Base-by-base conservation (phyloP, 2,329 filamentous ascomycete genomes). In the Myotisia sp. region DNA sequence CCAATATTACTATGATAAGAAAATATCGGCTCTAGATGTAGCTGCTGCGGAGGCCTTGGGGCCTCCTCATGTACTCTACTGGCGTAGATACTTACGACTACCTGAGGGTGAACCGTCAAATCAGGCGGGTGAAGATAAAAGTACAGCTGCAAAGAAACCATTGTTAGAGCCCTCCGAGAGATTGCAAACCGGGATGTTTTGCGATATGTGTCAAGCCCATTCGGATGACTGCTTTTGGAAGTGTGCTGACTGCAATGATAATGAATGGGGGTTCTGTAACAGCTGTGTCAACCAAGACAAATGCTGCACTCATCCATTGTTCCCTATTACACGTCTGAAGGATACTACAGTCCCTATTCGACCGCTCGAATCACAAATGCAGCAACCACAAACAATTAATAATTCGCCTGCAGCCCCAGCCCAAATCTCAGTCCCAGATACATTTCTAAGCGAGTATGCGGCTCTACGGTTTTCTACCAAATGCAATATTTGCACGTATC, bases 191-290 rank as follows among this genome's bases (percentile, higher is more conserved):
- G 87, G 87, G 13, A 76, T 82, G 4, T 94, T 94, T 54, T 95
- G 87, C 52, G 74, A 79, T 23, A 69, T 70, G 30, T 94, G 87
- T 52, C 63, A 69, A 12, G 64, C 70, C 0, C 80, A 74, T 63
- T 70, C 83, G 0, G 86, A 92, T 47, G 71, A 78, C 33, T 90
- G 83, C 56, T 92, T 82, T 56, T 95, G 86, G 87, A 76, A 81
- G 42, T 95, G 87, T 54, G 74, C 79, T 39, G 55, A 68, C 17
- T 95, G 87, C 59, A 93, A 93, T 47, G 76, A 90, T 42, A 87
- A 84, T 4, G 86, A 92, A 50, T 95, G 86, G 86, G 87, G 87
- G 0, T 94, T 83, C 52, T 95, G 87, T 58, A 84, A 86, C 47
- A 62, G 68, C 40, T 95, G 87, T 44, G 83, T 93, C 19, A 86